These are phyloP conservation scores for Pleurotus giganteus DNA, from an alignment of 768 basidiomycete species.

Conservation along the genomic window DNA sequence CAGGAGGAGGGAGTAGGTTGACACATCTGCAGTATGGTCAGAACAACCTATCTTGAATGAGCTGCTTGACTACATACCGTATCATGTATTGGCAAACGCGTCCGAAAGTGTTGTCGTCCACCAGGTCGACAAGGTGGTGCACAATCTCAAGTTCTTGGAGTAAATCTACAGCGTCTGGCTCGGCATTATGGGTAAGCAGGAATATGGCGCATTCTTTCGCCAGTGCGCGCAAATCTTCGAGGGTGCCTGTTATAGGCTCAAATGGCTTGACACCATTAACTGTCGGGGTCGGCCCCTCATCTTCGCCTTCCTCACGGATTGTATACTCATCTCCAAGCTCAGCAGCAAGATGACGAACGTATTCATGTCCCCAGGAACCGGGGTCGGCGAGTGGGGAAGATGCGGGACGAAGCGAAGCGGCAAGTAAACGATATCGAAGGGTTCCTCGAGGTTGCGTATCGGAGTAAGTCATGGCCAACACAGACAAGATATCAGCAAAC, in stretches of 20 bases:
- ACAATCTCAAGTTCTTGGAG: constrained; percentile 93
- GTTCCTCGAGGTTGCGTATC: constrained; percentile 97
- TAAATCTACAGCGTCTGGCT: constrained; percentile 96
- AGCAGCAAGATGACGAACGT: constrained; percentile 93
- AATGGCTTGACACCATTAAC: constrained; percentile 26
- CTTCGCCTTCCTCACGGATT: constrained; percentile 56
- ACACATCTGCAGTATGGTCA: constrained; percentile 60
- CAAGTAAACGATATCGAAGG: constrained; percentile 86
- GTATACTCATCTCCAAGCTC: constrained; percentile 94
- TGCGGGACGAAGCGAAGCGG: constrained; percentile 63
- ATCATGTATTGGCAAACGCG: constrained; percentile 98
- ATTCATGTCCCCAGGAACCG: constrained; percentile 99
- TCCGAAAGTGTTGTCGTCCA: constrained; percentile 84
- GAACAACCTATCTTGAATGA: not conserved
- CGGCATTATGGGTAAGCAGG: constrained; percentile 90
- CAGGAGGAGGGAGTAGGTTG: constrained; percentile 86
- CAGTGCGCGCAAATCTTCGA: constrained; percentile 73
- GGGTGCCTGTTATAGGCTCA: constrained; percentile 48
- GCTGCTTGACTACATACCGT: constrained; percentile 42
- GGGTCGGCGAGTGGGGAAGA: constrained; percentile 78
- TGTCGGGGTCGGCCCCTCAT: constrained; percentile 24
- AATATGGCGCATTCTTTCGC: constrained; percentile 87
- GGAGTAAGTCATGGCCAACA: constrained; percentile 99
- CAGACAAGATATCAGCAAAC: constrained; percentile 96
- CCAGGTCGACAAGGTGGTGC: constrained; percentile 67